Evolutionary conservation across 371 early-diverging fungal species (phyloP), one percentile per base, ranked within the genome.

Genomic region (Circinella minor): DNA sequence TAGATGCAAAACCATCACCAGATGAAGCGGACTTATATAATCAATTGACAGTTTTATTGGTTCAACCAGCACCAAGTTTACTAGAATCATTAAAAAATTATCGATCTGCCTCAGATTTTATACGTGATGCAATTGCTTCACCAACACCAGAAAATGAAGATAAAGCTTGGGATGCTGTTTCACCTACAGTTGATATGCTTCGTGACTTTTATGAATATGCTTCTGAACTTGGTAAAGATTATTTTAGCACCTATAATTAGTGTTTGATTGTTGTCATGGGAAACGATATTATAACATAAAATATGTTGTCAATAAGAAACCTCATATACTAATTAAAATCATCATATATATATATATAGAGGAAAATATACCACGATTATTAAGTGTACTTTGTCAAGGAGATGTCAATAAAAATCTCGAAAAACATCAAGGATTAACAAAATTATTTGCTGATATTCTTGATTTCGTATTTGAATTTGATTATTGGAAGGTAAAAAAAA

Each of bases 401-500:
- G 92, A 88, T 60, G 90, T 90, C 62, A 74, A 78, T 55, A 81
- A 84, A 51, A 89, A 89, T 73, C 77, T 95, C 38, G 93, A 94
- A 76, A 76, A 81, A 54, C 87, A 92, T 73, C 95, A 91, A 72
- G 93, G 93, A 11, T 83, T 93, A 47, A 92, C 95, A 17, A 90
- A 89, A 69, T 82, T 90, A 59, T 81, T 96, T 71, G 95, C 93
- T 20, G 90, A 95, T 60, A 81, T 96, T 46, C 86, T 98, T 54
- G 90, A 93, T 75, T 96, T 95, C 78, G 91, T 91, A 46, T 93
- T 95, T 76, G 91, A 91, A 57, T 97, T 96, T 83, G 98, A 96
- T 75, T 89, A 93, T 70, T 76, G 95, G 18, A 96, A 98, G 89
- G 93, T 92, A 84, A 51, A 68, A 27, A 27, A 3, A n/a, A 9